These are phyloP conservation scores for Boletus rubroflammeus DNA, from an alignment of 768 basidiomycete species.

Conservation along the genomic window DNA sequence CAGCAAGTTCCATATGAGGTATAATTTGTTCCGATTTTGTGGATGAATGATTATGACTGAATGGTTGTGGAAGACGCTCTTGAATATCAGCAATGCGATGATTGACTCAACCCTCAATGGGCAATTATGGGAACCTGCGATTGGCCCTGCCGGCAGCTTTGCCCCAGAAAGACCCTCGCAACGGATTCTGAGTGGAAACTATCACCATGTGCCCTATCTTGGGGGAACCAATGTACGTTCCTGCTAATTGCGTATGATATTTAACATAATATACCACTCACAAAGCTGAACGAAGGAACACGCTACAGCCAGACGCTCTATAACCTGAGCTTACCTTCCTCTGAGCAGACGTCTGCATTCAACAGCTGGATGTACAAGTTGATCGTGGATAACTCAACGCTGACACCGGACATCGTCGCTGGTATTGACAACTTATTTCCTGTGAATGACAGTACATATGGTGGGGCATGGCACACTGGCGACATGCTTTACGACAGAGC, in stretches of 20 bases:
- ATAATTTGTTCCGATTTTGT: background rate
- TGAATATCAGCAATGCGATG: constrained; percentile 47
- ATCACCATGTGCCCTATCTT: constrained; percentile 50
- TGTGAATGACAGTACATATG: constrained; percentile 44
- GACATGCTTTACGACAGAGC: constrained; percentile 57
- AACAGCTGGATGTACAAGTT: constrained; percentile 44
- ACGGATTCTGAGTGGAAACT: constrained; percentile 44
- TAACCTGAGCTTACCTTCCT: constrained; percentile 37
- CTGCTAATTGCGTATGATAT: background rate
- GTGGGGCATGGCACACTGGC: constrained; percentile 54
- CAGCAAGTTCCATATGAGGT: constrained; percentile 20
- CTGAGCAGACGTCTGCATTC: constrained; percentile 43
- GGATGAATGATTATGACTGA: background rate
- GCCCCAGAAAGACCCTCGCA: constrained; percentile 43
- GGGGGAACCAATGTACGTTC: constrained; percentile 51
- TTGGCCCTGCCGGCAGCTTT: constrained; percentile 51
- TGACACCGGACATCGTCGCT: constrained; percentile 32
- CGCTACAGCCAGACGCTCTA: constrained; percentile 22
- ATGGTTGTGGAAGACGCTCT: constrained; percentile 36
- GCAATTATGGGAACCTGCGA: constrained; percentile 56
- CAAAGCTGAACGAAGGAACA: constrained; percentile 18
- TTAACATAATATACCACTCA: background rate
- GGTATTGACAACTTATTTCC: constrained; percentile 42
- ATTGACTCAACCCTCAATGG: constrained; percentile 42
- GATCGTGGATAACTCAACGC: constrained; percentile 47